Conservation (phyloP, 148 eudicot species). For the Rhododendron williamsianum region DNA sequence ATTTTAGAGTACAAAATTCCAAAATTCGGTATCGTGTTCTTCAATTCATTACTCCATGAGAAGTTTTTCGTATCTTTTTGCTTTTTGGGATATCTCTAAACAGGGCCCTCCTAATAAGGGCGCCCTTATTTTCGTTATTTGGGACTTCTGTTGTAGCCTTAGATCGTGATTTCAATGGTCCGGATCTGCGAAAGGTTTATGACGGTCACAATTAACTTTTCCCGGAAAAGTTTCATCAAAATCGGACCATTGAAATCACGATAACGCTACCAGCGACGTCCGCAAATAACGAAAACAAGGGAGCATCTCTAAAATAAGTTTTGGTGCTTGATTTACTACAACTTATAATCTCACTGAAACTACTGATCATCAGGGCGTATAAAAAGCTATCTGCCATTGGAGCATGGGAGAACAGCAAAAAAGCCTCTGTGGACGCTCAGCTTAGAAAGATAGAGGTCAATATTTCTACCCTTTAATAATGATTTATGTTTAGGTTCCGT, state of each 20-base stretch:
- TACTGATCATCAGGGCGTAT: constrained; percentile 50
- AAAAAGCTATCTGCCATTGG: constrained; percentile 44
- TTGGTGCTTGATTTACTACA: neutral
- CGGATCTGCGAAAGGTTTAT: too few species aligned
- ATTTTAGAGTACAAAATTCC: neutral
- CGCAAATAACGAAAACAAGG: too few species aligned
- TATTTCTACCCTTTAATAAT: neutral
- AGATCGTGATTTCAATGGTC: too few species aligned
- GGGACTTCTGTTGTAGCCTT: too few species aligned
- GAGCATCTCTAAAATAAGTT: neutral
- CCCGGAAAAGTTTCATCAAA: too few species aligned
- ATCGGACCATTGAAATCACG: too few species aligned
- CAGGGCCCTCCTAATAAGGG: too few species aligned
- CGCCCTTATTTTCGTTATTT: too few species aligned
- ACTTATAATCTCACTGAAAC: neutral
- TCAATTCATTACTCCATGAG: neutral
- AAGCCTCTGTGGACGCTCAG: constrained; percentile 49
- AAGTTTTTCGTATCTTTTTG: neutral
- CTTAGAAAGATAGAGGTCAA: constrained; percentile 58
- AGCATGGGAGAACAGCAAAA: constrained; percentile 65
- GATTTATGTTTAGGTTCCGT: neutral
- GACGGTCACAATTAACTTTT: too few species aligned
- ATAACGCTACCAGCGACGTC: too few species aligned
- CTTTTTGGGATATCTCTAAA: neutral
- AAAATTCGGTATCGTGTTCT: neutral